Base-by-base conservation (phyloP, 2,329 filamentous ascomycete species). In the Aureobasidium pullulans region DNA sequence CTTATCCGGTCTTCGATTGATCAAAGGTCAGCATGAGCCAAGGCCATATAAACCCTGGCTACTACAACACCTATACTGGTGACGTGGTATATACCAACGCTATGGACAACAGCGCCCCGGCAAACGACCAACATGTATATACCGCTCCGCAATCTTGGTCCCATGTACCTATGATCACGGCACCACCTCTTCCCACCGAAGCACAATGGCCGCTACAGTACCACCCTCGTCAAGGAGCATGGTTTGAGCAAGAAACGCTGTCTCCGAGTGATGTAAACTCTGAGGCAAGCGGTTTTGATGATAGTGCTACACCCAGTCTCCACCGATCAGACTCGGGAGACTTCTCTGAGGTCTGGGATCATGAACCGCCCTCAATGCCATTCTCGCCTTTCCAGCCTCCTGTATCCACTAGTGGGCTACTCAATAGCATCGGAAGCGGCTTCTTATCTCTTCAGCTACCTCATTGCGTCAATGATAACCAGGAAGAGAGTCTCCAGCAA, bases 271-370 rank as follows among this genome's bases (percentile, higher is more conserved):
- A 57, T 32, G 40, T 57, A 13, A 32, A 23, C 23, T 48, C 54
- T 2, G 54, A 57, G 23, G 23, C 43, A 32, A 57, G 43, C n/a
- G 43, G 42, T 15, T n/a, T 57, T 13, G 42, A 48, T 11, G 23
- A 43, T 15, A 57, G 39, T 11, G 43, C 39, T 16, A 47, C 43
- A 5, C 54, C 54, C 10, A 48, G 54, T 57, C 43, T 57, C 13
- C 37, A 31, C 28, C 19, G 43, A 39, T 57, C 54, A 11, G 43
- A 57, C 23, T 57, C 54, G 10, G 54, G 37, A 23, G 43, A 48
- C 8, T 47, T 57, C 15, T 57, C 54, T 15, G 54, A 57, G 15
- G 32, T 34, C 6, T 57, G 54, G 54, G 54, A 57, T 6, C 54
- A 31, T 32, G 54, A 57, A 16, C 54, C 37, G 31, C 34, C 34